A percentile compares a stretch with the other conserved stretches of the same genome.
Conservation (phyloP, 2,329 filamentous ascomycete genomes). For the Penicillium sp. region DNA sequence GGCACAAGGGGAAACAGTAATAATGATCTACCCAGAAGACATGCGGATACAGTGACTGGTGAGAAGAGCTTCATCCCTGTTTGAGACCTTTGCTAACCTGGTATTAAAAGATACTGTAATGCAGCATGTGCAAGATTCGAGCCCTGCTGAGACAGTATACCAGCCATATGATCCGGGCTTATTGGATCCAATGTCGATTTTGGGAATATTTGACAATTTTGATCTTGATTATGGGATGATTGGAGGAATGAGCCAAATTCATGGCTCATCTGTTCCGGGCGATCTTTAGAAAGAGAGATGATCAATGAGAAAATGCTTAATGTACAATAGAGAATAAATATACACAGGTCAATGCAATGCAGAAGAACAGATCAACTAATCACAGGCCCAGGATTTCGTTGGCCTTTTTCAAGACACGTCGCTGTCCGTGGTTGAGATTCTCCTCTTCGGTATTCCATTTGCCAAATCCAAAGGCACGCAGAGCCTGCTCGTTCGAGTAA, state of each 20-base stretch:
- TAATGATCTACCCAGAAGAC: not conserved
- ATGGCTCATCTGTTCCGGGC: not conserved
- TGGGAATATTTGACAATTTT: slow-evolving; percentile 1
- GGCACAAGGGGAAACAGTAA: not conserved
- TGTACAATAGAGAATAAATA: not conserved
- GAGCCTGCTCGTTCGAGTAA: not conserved
- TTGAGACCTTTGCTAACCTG: not conserved
- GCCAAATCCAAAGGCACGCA: not conserved
- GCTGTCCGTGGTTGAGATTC: not conserved
- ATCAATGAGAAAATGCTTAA: not conserved
- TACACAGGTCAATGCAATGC: not conserved
- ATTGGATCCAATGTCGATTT: not conserved
- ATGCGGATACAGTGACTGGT: not conserved
- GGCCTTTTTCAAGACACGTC: not conserved
- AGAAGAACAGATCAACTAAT: not conserved
- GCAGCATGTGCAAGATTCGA: not conserved
- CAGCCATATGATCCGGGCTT: not conserved
- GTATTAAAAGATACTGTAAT: not conserved
- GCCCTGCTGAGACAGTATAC: not conserved
- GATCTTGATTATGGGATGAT: not conserved
- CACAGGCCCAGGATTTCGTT: not conserved
- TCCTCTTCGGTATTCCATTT: not conserved
- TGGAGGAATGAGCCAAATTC: not conserved
- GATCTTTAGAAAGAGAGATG: not conserved
- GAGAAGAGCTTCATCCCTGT: not conserved